Base-by-base conservation (phyloP, 2,329 filamentous ascomycete genomes). In the Beauveria sp. region DNA sequence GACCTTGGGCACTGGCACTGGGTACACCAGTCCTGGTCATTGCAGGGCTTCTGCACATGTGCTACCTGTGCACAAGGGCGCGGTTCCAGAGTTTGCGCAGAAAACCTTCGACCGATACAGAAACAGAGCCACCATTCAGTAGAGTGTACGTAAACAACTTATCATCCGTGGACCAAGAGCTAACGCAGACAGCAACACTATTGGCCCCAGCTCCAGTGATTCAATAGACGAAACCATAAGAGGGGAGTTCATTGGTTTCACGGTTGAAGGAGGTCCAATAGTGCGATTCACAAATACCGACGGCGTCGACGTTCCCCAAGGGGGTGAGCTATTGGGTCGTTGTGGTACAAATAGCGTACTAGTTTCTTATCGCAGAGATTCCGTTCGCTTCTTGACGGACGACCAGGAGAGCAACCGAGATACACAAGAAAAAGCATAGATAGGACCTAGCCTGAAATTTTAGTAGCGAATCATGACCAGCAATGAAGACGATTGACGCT, bases 11-110 rank as follows among this genome's bases (percentile, higher is more conserved):
- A 2, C 77, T 86, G 7, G 83, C 83, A 14, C 69, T 86, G 14
- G 83, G 83, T 7, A 86, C 83, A 0, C 83, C 83, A 0, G 82
- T 86, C 2, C 75, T 86, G 9, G 83, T 86, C 31, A 81, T 85
- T 55, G 83, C 82, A 5, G 82, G 81, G 0, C 66, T 83, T 49
- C 76, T 80, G 43, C 76, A 83, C 68, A 71, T 83, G 45, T 70
- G 83, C 51, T 77, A 80, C 61, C 73, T 74, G 58, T 73, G 69
- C 64, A 71, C 73, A 9, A 70, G 68, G 42, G 74, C 73, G 62
- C 71, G 72, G 3, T 68, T 79, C 24, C 73, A 71, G 64, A 73
- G 70, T 45, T 65, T 70, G n/a, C 65, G 60, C 9, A 64, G 65
- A 6, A 70, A 69, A 52, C 66, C 67, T 16, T 65, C 59, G 28